A percentile compares a stretch with the other conserved stretches of the same genome.
These are phyloP conservation scores for Orbilia blumenaviensis DNA, from an alignment of 2,329 filamentous ascomycete species.

Conservation along the genomic window DNA sequence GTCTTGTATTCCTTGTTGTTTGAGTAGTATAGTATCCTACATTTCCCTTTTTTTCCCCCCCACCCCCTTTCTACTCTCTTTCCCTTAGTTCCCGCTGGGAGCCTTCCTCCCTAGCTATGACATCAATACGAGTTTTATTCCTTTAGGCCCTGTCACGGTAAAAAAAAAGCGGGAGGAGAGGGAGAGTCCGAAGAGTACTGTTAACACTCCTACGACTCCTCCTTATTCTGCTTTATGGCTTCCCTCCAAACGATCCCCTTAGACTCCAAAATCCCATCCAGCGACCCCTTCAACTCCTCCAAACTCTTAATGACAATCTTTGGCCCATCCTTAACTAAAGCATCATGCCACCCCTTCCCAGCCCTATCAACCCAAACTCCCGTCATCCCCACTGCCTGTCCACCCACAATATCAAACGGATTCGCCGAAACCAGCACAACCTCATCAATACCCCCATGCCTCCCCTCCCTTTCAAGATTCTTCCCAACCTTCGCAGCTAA, in stretches of 20 bases:
- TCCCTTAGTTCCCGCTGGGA: neutral
- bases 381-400: conserved; percentile 69
- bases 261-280: conserved; percentile 36
- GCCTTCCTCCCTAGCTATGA: neutral
- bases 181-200: neutral
- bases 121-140: conserved; percentile 4
- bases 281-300: conserved; percentile 52
- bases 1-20: conserved; percentile 72
- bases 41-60: neutral
- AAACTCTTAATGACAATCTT: conserved; percentile 47
- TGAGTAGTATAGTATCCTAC: conserved; percentile 4
- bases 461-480: conserved; percentile 55
- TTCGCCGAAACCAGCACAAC: conserved; percentile 78
- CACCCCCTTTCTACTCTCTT: no score
- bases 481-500: conserved; percentile 63
- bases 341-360: conserved; percentile 73
- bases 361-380: conserved; percentile 74
- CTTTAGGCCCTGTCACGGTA: no score
- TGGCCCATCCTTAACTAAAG: conserved; percentile 63
- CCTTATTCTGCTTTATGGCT: neutral
- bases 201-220: neutral
- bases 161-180: no score
- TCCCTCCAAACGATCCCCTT: conserved; percentile 37
- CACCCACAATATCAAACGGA: conserved; percentile 76
- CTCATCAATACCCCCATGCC: conserved; percentile 62